Evolutionary conservation across 1,284 basidiomycete genomes (phyloP).

Genomic region (Limonomyces culmigenus): DNA sequence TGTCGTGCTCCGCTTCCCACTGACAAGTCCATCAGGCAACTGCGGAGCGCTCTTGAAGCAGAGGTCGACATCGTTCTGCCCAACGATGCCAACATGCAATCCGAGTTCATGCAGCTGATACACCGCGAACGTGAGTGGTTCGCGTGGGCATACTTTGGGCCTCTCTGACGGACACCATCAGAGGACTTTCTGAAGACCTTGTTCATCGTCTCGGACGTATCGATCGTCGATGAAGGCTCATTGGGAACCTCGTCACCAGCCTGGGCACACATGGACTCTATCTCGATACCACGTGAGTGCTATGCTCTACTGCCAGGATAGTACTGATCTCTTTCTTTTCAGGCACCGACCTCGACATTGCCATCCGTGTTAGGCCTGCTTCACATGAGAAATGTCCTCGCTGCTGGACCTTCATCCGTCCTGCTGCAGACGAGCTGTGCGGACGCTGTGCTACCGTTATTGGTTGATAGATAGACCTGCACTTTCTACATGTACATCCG

Average conservation of each 20-base stretch:
- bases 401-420: constrained; percentile 59
- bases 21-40: constrained; percentile 21
- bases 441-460: constrained; percentile 29
- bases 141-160: neutral
- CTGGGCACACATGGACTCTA: constrained; percentile 30
- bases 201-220: constrained; percentile 63
- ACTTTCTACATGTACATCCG: too few species aligned
- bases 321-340: constrained; percentile 7
- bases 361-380: constrained; percentile 36
- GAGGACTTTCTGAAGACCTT: constrained; percentile 49
- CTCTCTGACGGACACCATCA: constrained; percentile 12
- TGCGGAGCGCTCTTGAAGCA: constrained; percentile 63
- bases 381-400: constrained; percentile 49
- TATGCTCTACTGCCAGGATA: too few species aligned
- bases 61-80: constrained; percentile 24
- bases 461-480: too few species aligned
- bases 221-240: constrained; percentile 24
- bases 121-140: constrained; percentile 28
- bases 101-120: constrained; percentile 18
- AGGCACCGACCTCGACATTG: constrained; percentile 10
- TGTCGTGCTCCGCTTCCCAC: constrained; percentile 1
- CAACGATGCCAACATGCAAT: constrained; percentile 3
- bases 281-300: constrained; percentile 25
- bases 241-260: constrained; percentile 17
- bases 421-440: constrained; percentile 34